Percentiles rank a stretch among this genome's conserved stretches.
These are phyloP conservation scores for Penicillium taxi DNA, from an alignment of 495 filamentous ascomycete genomes.

Conservation along the genomic window DNA sequence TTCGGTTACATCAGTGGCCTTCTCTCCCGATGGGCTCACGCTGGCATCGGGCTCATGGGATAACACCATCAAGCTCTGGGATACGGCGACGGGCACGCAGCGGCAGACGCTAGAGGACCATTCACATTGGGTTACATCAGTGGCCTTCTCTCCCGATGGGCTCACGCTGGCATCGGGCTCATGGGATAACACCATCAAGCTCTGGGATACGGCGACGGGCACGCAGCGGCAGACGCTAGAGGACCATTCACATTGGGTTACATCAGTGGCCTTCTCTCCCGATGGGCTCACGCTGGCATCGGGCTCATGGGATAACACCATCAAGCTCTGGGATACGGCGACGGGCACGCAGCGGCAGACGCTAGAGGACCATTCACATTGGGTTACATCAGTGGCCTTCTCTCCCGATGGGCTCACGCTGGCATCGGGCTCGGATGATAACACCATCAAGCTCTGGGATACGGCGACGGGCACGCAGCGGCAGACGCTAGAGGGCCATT, in stretches of 20 bases:
- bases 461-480: too few species aligned
- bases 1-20: too few species aligned
- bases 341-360: neutral
- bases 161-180: neutral
- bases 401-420: too few species aligned
- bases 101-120: slow-evolving; percentile 13
- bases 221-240: neutral
- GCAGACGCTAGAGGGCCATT: too few species aligned
- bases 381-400: neutral
- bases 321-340: neutral
- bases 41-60: neutral
- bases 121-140: slow-evolving; percentile 3
- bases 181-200: neutral
- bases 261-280: neutral
- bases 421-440: neutral
- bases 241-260: neutral
- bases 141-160: slow-evolving; percentile 19
- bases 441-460: neutral
- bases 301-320: neutral
- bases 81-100: neutral
- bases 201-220: neutral
- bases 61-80: neutral
- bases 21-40: neutral
- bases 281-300: neutral
- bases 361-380: neutral